A percentile compares a stretch with the other conserved stretches of the same genome.
Evolutionary conservation across 2,329 filamentous ascomycete species (phyloP).

Genomic region (Podosphaera aphanis): DNA sequence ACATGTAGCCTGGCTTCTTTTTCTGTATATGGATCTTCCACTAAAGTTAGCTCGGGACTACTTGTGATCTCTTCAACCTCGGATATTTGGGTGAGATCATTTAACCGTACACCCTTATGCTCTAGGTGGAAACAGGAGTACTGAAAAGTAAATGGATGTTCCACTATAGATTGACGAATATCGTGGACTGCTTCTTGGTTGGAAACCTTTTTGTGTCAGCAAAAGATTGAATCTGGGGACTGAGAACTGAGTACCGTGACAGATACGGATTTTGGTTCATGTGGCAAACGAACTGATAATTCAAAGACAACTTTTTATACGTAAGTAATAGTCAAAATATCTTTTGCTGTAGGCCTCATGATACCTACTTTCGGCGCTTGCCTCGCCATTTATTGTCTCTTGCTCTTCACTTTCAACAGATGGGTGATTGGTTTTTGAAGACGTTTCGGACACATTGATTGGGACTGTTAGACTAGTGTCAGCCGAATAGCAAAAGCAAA

Average conservation of each 20-base stretch:
- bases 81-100: constrained; percentile 81
- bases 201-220: constrained; percentile 36
- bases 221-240: neutral
- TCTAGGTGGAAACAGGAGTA: constrained; percentile 98
- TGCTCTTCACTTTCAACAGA: neutral
- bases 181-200: constrained; percentile 93
- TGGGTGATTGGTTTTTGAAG: neutral
- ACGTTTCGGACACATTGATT: neutral
- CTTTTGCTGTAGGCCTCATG: neutral
- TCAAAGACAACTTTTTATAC: constrained; percentile 41
- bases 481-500: neutral
- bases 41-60: constrained; percentile 55
- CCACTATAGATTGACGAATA: constrained; percentile 86
- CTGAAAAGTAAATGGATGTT: constrained; percentile 76
- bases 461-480: neutral
- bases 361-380: neutral
- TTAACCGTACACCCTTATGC: constrained; percentile 68
- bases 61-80: constrained; percentile 61
- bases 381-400: neutral
- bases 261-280: constrained; percentile 55
- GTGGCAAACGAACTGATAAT: constrained; percentile 37
- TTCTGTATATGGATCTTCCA: constrained; percentile 93
- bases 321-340: neutral
- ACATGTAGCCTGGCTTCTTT: constrained; percentile 94
- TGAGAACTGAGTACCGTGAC: constrained; percentile 45